phyloP scores from a whole-genome alignment of 768 basidiomycete genomes.

The Amanita thiersii region DNA sequence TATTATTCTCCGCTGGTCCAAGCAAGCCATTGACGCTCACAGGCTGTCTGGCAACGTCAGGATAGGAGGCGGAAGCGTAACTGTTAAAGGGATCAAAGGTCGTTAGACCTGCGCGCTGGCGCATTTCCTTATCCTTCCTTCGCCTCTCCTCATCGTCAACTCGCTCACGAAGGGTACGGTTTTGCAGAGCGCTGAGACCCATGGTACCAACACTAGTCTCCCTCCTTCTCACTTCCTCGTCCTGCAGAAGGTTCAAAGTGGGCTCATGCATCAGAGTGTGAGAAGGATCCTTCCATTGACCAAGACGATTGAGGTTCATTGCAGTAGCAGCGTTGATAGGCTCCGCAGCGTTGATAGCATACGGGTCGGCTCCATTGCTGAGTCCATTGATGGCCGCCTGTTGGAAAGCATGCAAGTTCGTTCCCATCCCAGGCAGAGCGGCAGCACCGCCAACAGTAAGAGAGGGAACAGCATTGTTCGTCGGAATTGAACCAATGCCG shows the following conservation, averaged over 20 bases:
- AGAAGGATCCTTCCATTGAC: constrained; percentile 20
- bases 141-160: constrained; percentile 54
- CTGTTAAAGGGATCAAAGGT: constrained; percentile 80
- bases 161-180: constrained; percentile 54
- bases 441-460: constrained; percentile 11
- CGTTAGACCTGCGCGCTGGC: constrained; percentile 32
- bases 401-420: constrained; percentile 8
- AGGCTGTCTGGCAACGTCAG: constrained; percentile 1
- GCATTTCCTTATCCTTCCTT: constrained; percentile 45
- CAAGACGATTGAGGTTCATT: constrained; percentile 35
- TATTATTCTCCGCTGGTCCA: constrained; percentile 1
- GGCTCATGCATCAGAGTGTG: constrained; percentile 11
- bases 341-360: constrained; percentile 15
- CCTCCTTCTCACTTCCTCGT: constrained; percentile 38
- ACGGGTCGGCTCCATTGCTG: constrained; percentile 17
- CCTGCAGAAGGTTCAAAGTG: constrained; percentile 18
- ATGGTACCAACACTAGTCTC: constrained; percentile 28
- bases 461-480: constrained; percentile 10
- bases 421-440: neutral
- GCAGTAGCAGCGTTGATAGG: constrained; percentile 28
- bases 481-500: constrained; percentile 64
- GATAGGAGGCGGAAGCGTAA: constrained; percentile 23
- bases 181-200: constrained; percentile 24
- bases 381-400: constrained; percentile 15
- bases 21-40: neutral